A percentile compares a stretch with the other conserved stretches of the same genome.
These are phyloP conservation scores for Leptographium flavum DNA, from an alignment of 2,329 filamentous ascomycete species.

Conservation along the genomic window DNA sequence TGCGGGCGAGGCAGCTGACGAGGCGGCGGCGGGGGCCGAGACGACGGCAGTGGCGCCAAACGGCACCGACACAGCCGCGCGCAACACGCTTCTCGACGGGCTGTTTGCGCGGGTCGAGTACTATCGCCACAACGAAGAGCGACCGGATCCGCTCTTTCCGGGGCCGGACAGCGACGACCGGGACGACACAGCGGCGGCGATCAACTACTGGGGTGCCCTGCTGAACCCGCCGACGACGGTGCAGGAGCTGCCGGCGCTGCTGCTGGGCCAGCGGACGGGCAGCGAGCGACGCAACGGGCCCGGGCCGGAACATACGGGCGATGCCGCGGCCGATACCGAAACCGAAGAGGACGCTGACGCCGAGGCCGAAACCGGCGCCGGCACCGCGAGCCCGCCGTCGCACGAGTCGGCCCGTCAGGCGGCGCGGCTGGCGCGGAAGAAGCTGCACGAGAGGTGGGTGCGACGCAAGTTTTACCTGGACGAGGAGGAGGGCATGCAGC, in stretches of 20 bases:
- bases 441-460: constrained; percentile 59
- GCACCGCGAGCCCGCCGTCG: too few relatives aligned
- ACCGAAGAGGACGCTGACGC: neutral
- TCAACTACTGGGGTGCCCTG: constrained; percentile 28
- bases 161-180: constrained; percentile 9
- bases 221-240: constrained; percentile 30
- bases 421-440: constrained; percentile 28
- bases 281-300: too few relatives aligned
- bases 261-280: constrained; percentile 15
- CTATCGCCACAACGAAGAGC: neutral
- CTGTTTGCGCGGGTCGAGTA: constrained; percentile 25
- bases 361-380: neutral
- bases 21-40: constrained; percentile 9
- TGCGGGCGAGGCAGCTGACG: too few relatives aligned
- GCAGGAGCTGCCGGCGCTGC: constrained; percentile 26
- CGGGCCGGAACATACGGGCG: too few relatives aligned
- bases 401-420: constrained; percentile 13
- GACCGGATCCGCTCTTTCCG: neutral
- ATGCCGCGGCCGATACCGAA: constrained; percentile 5
- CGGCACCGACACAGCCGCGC: constrained; percentile 10
- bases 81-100: constrained; percentile 12
- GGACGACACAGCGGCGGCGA: constrained; percentile 15
- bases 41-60: constrained; percentile 28
- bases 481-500: constrained; percentile 62
- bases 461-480: constrained; percentile 71